Evolutionary conservation across 1,284 basidiomycete genomes (phyloP), one percentile per base, ranked within the genome.

Genomic region (Ceratobasidium sp.): DNA sequence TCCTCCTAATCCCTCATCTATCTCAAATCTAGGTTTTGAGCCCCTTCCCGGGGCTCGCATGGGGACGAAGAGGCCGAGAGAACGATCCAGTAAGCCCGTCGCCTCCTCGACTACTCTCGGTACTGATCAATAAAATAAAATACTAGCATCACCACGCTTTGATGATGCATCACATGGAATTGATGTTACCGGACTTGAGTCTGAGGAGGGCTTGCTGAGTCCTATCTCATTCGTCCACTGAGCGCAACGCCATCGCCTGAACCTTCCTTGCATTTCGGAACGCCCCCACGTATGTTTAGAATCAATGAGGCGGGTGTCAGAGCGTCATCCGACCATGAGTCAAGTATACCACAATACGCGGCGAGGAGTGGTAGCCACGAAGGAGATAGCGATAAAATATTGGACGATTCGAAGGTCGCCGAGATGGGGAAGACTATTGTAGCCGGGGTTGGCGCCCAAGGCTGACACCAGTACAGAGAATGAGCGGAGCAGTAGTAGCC

Each of bases 161-260:
- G n/a, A n/a, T 44, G 59, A 27, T 33, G 17, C 24, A 5, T 5
- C 59, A 24, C 47, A 29, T n/a, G 59, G 36, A 31, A 41, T 19
- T 1, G 45, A 47, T 47, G 47, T 29, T 22, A 47, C 47, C 9
- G 71, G 48, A 60, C 15, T 63, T 27, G 69, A 73, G 27, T 29
- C 24, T 2, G 71, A 73, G 36, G 71, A 63, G 19, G 24, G 47
- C 2, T 50, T 63, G 50, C 59, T 73, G 17, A 73, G 71, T 73
- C 71, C 33, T 57, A 63, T 31, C 44, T 73, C 14, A 73, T 73
- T 29, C 59, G 71, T 8, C 71, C 48, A 9, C 71, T 73, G n/a
- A 73, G 71, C n/a, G 60, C 71, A 7, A 73, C 71, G 4, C 71
- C 71, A 29, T 73, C 71, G 17, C 71, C 71, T 17, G 71, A 73